Conservation (phyloP, 163 green algal species). For the Scenedesmus sp. region DNA sequence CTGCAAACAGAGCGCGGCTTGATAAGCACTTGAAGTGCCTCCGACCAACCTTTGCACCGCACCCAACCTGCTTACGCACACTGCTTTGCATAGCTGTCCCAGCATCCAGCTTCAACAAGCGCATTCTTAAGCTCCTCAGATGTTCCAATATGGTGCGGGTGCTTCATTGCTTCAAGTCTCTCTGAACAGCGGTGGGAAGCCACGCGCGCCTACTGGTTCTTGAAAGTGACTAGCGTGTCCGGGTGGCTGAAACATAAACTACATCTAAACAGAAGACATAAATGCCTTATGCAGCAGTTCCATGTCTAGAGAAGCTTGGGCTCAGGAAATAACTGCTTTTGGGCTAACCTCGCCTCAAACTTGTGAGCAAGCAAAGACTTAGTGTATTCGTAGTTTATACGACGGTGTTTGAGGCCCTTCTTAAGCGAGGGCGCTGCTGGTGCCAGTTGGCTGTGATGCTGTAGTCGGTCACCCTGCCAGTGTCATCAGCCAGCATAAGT, state of each 20-base stretch:
- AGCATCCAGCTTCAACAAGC: neutral
- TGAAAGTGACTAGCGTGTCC: no score
- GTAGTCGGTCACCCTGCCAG: neutral
- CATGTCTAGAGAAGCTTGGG: neutral
- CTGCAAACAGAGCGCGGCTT: conserved; percentile 11
- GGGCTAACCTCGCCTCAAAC: neutral
- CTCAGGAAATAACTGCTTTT: conserved; percentile 4
- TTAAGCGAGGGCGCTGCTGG: neutral
- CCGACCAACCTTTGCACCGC: neutral
- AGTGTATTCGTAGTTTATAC: neutral
- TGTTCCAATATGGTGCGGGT: neutral
- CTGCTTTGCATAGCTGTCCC: conserved; percentile 4
- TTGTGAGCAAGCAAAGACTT: neutral
- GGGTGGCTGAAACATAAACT: neutral
- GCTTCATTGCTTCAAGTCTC: neutral
- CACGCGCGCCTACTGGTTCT: neutral
- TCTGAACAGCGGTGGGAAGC: neutral
- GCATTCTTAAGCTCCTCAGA: neutral
- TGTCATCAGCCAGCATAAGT: neutral
- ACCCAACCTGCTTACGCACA: neutral
- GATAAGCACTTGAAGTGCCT: neutral
- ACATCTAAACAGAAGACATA: neutral
- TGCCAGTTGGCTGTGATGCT: neutral
- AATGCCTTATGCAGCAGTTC: neutral
- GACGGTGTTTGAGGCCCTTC: neutral